These are phyloP conservation scores for Leccinum subgranulosum DNA, from an alignment of 768 basidiomycete species.

Conservation along the genomic window DNA sequence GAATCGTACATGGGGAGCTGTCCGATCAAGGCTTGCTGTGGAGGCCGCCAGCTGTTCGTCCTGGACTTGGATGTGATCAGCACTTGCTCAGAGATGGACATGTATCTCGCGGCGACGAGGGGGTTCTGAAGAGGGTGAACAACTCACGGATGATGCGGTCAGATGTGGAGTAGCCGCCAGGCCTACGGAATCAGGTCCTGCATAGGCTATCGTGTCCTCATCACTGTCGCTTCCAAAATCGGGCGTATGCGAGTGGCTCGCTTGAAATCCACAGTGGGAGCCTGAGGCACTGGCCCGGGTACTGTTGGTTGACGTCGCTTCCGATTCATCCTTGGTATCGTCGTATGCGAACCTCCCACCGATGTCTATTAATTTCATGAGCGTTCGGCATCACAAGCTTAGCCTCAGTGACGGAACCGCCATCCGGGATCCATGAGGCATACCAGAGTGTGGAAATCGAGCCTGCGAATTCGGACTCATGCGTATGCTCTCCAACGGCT, in stretches of 20 bases:
- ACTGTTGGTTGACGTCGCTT: neutral
- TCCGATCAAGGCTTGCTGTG: constrained; percentile 6
- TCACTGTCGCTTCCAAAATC: constrained; percentile 15
- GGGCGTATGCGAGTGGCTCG: constrained; percentile 2
- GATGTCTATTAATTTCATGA: constrained; percentile 12
- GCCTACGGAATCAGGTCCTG: neutral
- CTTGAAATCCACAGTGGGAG: neutral
- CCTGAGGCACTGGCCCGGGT: neutral
- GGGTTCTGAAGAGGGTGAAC: neutral
- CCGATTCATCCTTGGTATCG: constrained; percentile 9
- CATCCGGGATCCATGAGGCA: neutral
- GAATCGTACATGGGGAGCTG: constrained; percentile 52
- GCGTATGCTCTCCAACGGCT: neutral
- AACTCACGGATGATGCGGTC: neutral
- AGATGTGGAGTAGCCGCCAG: neutral
- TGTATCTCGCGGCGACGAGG: neutral
- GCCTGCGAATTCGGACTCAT: constrained; percentile 12
- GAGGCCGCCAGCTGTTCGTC: constrained; percentile 6
- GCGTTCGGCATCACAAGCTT: neutral
- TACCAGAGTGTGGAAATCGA: constrained; percentile 10
- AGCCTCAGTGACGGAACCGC: neutral
- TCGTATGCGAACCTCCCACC: constrained; percentile 1
- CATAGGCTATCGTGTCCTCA: neutral
- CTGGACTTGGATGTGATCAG: constrained; percentile 10
- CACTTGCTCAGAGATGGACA: neutral